phyloP scores from a whole-genome alignment of 2,329 filamentous ascomycete species.

The Coniochaeta prunicola region DNA sequence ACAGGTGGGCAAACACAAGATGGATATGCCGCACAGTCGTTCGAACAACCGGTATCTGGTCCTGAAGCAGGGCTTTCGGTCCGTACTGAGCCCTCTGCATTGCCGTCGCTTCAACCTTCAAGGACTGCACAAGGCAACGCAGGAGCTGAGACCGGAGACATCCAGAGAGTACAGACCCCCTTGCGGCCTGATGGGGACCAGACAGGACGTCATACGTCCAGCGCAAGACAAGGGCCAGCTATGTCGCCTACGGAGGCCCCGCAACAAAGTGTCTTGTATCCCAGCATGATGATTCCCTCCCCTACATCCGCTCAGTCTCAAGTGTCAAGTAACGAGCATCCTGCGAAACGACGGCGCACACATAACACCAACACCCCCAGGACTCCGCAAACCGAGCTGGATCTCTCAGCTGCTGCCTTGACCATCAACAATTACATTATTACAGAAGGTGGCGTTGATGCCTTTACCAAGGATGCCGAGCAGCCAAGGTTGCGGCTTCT shows the following conservation, averaged over 20 bases:
- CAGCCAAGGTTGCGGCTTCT: slow-evolving; percentile 46
- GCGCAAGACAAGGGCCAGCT: background rate
- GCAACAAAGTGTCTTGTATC: background rate
- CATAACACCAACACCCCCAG: slow-evolving; percentile 7
- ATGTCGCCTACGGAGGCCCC: background rate
- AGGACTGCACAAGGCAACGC: background rate
- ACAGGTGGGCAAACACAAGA: background rate
- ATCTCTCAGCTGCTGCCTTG: background rate
- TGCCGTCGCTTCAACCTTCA: background rate
- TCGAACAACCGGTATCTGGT: background rate
- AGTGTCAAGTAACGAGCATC: background rate
- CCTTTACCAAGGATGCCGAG: slow-evolving; percentile 25
- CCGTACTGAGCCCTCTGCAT: background rate
- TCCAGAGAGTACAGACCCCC: background rate
- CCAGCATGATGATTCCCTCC: background rate
- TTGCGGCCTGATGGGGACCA: background rate
- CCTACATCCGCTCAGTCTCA: background rate
- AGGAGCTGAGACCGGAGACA: background rate
- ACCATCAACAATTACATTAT: background rate
- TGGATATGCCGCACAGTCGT: background rate
- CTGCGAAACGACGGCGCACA: slow-evolving; percentile 12
- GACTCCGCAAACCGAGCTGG: background rate
- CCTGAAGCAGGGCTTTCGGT: background rate
- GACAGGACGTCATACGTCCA: background rate
- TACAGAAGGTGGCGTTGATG: slow-evolving; percentile 14